Conservation (phyloP, 108 stramenopile genomes). For the Cylindrotheca fusiformis region DNA sequence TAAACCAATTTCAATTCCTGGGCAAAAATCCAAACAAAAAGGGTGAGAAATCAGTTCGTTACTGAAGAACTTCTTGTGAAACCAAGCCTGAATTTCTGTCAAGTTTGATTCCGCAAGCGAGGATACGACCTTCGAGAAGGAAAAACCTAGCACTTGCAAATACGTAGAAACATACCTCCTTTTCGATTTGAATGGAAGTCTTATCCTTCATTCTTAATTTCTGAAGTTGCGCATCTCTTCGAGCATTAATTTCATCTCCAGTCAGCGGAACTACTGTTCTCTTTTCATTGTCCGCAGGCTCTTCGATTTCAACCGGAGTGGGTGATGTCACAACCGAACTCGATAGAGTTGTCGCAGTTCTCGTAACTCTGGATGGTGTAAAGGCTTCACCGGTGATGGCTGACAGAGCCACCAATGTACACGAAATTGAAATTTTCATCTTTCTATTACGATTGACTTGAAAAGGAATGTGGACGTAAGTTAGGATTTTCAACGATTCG, state of each 20-base stretch:
- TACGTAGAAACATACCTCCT: conserved; percentile 53
- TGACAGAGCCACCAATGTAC: no score
- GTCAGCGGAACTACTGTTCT: conserved; percentile 48
- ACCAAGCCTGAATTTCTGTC: not conserved
- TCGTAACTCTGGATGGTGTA: no score
- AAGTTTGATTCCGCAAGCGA: not conserved
- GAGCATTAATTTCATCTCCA: conserved; percentile 57
- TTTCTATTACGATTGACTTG: no score
- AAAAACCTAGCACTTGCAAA: not conserved
- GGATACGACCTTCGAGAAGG: not conserved
- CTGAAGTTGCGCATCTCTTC: conserved; percentile 45
- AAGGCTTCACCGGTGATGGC: no score
- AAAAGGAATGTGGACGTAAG: no score
- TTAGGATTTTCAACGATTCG: no score
- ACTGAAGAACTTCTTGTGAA: not conserved
- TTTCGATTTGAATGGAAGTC: conserved; percentile 49
- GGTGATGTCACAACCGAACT: no score
- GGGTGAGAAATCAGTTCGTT: not conserved
- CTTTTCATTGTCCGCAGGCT: no score
- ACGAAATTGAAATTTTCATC: no score
- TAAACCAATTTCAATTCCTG: conserved; percentile 76
- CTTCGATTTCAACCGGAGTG: no score
- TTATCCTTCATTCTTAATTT: conserved; percentile 69
- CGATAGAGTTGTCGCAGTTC: no score
- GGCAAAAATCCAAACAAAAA: not conserved